Percentiles rank a stretch among this genome's conserved stretches.
Evolutionary conservation across 306 rosid species (phyloP).

Genomic region (Malus orientalis): DNA sequence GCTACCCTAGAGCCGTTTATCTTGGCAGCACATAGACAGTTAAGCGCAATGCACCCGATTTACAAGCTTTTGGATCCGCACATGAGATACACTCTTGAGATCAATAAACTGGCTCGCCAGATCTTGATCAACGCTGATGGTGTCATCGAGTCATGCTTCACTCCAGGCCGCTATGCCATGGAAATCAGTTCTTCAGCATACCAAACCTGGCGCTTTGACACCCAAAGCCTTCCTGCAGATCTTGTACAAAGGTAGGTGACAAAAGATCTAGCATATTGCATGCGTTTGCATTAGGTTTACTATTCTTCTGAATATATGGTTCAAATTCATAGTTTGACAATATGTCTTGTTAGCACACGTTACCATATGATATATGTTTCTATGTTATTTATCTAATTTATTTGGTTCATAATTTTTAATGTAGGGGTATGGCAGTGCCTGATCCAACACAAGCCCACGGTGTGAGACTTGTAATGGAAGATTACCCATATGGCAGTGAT

Average conservation of each 20-base stretch:
- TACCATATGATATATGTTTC: conserved; percentile 1
- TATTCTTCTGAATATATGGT: neutral
- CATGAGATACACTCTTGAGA: conserved; percentile 87
- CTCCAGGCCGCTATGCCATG: conserved; percentile 85
- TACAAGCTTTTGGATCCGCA: conserved; percentile 87
- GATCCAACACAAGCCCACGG: conserved; percentile 86
- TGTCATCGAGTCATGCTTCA: conserved; percentile 71
- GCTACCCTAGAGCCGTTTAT: conserved; percentile 75
- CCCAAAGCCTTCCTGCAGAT: conserved; percentile 77
- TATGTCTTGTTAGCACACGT: neutral
- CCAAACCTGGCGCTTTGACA: conserved; percentile 85
- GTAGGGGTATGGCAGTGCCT: conserved; percentile 82
- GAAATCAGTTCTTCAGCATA: conserved; percentile 85
- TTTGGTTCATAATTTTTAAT: neutral
- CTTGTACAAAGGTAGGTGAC: conserved; percentile 58
- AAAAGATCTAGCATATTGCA: neutral
- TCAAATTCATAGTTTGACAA: neutral
- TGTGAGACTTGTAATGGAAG: conserved; percentile 57
- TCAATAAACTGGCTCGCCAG: conserved; percentile 81
- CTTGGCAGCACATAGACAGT: conserved; percentile 75
- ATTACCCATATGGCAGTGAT: conserved; percentile 86
- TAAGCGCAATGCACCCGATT: conserved; percentile 91
- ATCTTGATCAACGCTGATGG: conserved; percentile 59
- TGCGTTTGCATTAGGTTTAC: neutral
- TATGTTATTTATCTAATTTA: conserved; percentile 18